Conservation (phyloP, 345 rosid species). For the Abelmoschus esculentus region DNA sequence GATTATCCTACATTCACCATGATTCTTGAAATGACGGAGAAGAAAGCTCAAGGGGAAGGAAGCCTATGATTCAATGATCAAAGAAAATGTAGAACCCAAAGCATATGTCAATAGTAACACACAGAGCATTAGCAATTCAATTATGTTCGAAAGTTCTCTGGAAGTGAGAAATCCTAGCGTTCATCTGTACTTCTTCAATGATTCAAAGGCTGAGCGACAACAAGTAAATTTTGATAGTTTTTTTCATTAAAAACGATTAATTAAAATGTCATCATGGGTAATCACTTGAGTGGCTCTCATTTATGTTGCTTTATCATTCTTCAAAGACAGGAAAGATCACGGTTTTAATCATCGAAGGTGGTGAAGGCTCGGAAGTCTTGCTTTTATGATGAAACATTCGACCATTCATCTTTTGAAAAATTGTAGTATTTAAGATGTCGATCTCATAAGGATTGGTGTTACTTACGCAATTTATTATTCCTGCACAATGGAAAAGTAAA, state of each 20-base stretch:
- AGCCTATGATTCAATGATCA: constrained; percentile 16
- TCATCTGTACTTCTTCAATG: constrained; percentile 32
- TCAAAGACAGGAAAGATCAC: neutral
- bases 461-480: too few species aligned
- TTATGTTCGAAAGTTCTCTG: constrained; percentile 48
- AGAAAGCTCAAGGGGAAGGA: constrained; percentile 24
- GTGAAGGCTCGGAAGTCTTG: too few species aligned
- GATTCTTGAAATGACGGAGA: constrained; percentile 19
- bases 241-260: too few species aligned
- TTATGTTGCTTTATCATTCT: neutral
- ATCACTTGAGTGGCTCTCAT: neutral
- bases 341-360: neutral
- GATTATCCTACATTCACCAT: neutral
- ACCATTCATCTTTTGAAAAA: too few species aligned
- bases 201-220: constrained; percentile 18
- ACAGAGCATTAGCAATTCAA: constrained; percentile 64
- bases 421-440: too few species aligned
- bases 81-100: constrained; percentile 26
- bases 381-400: too few species aligned
- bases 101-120: constrained; percentile 60
- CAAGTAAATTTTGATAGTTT: constrained; percentile 15
- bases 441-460: too few species aligned
- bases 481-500: too few species aligned
- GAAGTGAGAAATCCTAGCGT: constrained; percentile 59
- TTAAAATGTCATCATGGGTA: too few species aligned